Conservation (phyloP, 805 yeast genomes). For the Yamadazyma kitorensis region DNA sequence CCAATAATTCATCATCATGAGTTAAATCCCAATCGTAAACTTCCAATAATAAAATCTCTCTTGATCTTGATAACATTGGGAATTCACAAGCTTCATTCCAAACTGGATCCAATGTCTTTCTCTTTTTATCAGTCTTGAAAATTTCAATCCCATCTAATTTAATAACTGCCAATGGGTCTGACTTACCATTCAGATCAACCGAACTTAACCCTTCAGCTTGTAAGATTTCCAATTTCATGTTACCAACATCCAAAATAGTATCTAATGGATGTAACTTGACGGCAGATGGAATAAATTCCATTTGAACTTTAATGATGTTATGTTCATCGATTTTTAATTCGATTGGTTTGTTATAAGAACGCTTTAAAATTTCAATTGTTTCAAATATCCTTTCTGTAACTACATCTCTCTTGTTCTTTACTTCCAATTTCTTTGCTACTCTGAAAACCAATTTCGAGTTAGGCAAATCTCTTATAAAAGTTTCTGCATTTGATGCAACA, state of each 20-base stretch:
- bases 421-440: constrained; percentile 50
- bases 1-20: constrained; percentile 63
- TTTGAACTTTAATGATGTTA: constrained; percentile 43
- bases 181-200: constrained; percentile 71
- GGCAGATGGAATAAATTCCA: constrained; percentile 61
- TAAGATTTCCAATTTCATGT: constrained; percentile 52
- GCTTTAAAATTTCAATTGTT: constrained; percentile 54
- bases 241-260: constrained; percentile 67
- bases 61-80: constrained; percentile 61
- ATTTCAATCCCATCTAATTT: constrained; percentile 51
- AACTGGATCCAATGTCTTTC: constrained; percentile 66
- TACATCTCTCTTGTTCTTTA: constrained; percentile 47
- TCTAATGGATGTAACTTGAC: constrained; percentile 55
- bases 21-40: constrained; percentile 79
- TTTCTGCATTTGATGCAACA: constrained; percentile 49
- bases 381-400: constrained; percentile 47
- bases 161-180: constrained; percentile 67
- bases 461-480: constrained; percentile 68
- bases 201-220: constrained; percentile 53
- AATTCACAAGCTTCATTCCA: constrained; percentile 70
- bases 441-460: constrained; percentile 58
- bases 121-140: constrained; percentile 57
- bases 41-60: constrained; percentile 46
- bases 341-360: constrained; percentile 46
- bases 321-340: constrained; percentile 41